phyloP scores from a whole-genome alignment of 1,284 basidiomycete genomes.

The Marasmius tenuissimus region DNA sequence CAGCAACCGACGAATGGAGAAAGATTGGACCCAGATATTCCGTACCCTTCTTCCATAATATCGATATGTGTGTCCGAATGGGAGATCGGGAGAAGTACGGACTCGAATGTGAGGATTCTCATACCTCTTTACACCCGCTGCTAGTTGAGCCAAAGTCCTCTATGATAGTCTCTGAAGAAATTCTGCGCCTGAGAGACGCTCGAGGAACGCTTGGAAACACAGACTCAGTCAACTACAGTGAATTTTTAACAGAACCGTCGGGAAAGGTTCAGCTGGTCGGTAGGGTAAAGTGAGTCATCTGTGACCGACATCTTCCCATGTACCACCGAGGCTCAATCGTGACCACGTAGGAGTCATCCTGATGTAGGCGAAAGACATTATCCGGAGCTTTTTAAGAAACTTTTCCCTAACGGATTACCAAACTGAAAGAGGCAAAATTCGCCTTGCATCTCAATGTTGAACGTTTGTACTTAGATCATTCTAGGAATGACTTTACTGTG shows the following conservation, averaged over 20 bases:
- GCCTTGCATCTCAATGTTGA: no score
- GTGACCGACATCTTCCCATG: neutral
- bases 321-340: neutral
- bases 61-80: slow-evolving; percentile 44
- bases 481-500: no score
- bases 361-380: slow-evolving; percentile 76
- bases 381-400: slow-evolving; percentile 64
- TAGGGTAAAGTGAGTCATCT: slow-evolving; percentile 58
- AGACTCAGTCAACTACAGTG: slow-evolving; percentile 74
- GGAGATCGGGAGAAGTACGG: slow-evolving; percentile 39
- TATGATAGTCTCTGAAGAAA: slow-evolving; percentile 55
- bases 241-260: slow-evolving; percentile 65
- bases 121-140: slow-evolving; percentile 1
- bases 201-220: slow-evolving; percentile 53
- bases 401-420: slow-evolving; percentile 66
- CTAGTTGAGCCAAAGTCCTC: neutral
- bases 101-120: slow-evolving; percentile 43
- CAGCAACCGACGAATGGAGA: slow-evolving; percentile 23
- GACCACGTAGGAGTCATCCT: slow-evolving; percentile 65
- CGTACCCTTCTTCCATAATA: slow-evolving; percentile 74
- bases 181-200: slow-evolving; percentile 52
- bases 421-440: slow-evolving; percentile 12
- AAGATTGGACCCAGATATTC: slow-evolving; percentile 59
- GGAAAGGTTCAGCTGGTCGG: slow-evolving; percentile 74
- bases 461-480: no score